These are phyloP conservation scores for Hemisphaericaspora xylanilytica DNA, from an alignment of 1,139 yeast species.

Conservation along the genomic window DNA sequence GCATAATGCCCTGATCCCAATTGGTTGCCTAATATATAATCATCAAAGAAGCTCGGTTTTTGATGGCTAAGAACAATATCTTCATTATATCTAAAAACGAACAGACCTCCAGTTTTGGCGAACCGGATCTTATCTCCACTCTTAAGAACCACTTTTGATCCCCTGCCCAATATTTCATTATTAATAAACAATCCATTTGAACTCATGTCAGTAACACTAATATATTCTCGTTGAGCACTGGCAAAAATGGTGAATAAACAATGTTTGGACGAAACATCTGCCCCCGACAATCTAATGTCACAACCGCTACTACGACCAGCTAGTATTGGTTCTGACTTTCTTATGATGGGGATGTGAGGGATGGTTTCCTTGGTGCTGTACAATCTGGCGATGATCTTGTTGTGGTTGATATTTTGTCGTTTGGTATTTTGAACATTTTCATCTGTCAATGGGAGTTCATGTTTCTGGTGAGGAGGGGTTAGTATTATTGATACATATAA, in stretches of 20 bases:
- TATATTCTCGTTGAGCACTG: constrained; percentile 32
- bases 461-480: not conserved
- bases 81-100: constrained; percentile 49
- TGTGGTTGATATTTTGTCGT: not conserved
- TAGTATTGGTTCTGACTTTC: constrained; percentile 28
- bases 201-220: constrained; percentile 57
- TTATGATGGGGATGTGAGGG: constrained; percentile 34
- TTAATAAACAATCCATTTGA: constrained; percentile 69
- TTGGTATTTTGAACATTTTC: not conserved
- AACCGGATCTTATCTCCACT: constrained; percentile 66
- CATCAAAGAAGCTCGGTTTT: constrained; percentile 51
- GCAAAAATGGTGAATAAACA: constrained; percentile 48
- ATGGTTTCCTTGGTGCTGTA: constrained; percentile 30
- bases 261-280: constrained; percentile 68
- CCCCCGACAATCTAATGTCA: constrained; percentile 53
- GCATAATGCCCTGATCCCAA: constrained; percentile 81
- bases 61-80: constrained; percentile 19
- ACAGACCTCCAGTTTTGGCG: constrained; percentile 58
- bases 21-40: constrained; percentile 58
- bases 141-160: constrained; percentile 46
- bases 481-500: not conserved
- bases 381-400: constrained; percentile 25
- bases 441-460: not conserved
- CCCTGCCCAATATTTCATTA: constrained; percentile 51
- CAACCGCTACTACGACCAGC: constrained; percentile 66